These are phyloP conservation scores for Aspergillus wentii DNA, from an alignment of 495 filamentous ascomycete genomes.

Conservation along the genomic window DNA sequence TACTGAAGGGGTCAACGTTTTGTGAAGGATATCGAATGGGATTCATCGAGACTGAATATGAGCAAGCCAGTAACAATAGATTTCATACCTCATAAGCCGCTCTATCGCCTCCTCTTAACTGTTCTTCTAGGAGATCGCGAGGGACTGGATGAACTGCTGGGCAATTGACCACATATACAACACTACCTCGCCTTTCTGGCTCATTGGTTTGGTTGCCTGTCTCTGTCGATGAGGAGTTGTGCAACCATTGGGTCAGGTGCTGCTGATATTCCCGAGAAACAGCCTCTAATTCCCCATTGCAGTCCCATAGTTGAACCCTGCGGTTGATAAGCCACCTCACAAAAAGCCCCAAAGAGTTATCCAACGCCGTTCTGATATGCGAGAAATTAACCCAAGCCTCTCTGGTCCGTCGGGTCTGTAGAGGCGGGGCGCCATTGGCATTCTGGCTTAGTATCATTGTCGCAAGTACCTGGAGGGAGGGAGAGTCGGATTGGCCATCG, in stretches of 20 bases:
- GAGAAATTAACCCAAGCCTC: constrained; percentile 14
- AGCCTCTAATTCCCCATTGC: constrained; percentile 22
- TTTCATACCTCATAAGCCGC: constrained; percentile 18
- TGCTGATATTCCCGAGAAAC: constrained; percentile 22
- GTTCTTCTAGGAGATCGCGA: constrained; percentile 15
- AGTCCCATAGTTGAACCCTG: constrained; percentile 24
- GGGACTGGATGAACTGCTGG: constrained; percentile 20
- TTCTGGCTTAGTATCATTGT: constrained; percentile 14
- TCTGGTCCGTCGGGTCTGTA: constrained; percentile 18
- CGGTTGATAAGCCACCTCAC: constrained; percentile 25
- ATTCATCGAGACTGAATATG: no score
- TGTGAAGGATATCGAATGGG: no score
- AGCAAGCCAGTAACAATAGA: no score
- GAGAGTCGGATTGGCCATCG: constrained; percentile 15
- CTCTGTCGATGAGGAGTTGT: constrained; percentile 11
- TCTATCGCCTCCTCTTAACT: constrained; percentile 12
- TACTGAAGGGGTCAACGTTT: constrained; percentile 3
- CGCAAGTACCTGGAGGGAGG: constrained; percentile 16
- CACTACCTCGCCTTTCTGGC: constrained; percentile 5
- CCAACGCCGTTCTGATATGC: constrained; percentile 9
- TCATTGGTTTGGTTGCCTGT: neutral
- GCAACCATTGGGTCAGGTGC: constrained; percentile 21
- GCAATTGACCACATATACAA: constrained; percentile 21
- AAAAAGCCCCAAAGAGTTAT: constrained; percentile 10
- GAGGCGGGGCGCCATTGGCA: constrained; percentile 9